phyloP scores from a whole-genome alignment of 176 grass and related monocot species.

The Ampelocalamus luodianensis region DNA sequence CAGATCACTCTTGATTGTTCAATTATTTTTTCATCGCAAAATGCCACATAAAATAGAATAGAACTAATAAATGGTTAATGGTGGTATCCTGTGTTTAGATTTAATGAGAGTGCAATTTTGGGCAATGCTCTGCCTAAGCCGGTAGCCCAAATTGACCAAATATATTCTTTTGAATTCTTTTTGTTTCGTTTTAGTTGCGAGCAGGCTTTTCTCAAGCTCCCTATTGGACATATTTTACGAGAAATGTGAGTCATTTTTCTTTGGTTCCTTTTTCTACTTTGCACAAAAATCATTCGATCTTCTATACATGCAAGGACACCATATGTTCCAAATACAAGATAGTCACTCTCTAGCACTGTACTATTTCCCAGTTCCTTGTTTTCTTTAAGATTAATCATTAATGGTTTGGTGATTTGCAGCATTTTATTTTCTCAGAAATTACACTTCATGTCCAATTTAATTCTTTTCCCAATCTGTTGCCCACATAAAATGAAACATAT shows the following conservation, averaged over 20 bases:
- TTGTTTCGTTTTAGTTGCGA: neutral
- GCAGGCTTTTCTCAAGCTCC: slow-evolving; percentile 75
- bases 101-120: neutral
- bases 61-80: neutral
- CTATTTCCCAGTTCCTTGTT: neutral
- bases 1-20: neutral
- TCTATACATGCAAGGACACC: too few species aligned
- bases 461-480: neutral
- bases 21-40: slow-evolving; percentile 16
- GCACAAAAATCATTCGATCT: too few species aligned
- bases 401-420: neutral
- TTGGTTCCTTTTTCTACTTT: too few species aligned
- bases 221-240: slow-evolving; percentile 72
- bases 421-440: neutral
- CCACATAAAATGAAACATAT: neutral
- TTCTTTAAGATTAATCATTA: neutral
- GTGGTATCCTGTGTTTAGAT: slow-evolving; percentile 25
- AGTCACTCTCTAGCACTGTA: neutral
- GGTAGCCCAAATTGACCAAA: neutral
- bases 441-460: neutral
- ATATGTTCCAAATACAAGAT: slow-evolving; percentile 20
- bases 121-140: slow-evolving; percentile 1
- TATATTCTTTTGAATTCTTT: neutral
- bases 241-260: slow-evolving; percentile 61
- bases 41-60: slow-evolving; percentile 26